phyloP scores from a whole-genome alignment of 1,284 basidiomycete species.

The Microbotryomycetes sp. region DNA sequence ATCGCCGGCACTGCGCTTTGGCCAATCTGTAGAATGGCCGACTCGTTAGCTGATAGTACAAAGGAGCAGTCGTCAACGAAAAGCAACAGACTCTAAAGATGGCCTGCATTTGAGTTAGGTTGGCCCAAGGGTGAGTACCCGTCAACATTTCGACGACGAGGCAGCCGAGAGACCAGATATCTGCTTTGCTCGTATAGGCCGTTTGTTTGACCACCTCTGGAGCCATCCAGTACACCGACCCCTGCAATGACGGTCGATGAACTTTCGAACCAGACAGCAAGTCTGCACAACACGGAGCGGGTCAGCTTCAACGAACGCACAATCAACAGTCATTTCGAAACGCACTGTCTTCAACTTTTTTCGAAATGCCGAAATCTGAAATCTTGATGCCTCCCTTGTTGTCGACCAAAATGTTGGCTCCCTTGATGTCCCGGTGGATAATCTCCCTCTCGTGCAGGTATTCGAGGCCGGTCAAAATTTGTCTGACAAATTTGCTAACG shows the following conservation, averaged over 20 bases:
- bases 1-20: slow-evolving; percentile 72
- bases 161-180: slow-evolving; percentile 98
- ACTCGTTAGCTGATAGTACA: background rate
- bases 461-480: slow-evolving; percentile 83
- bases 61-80: background rate
- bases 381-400: slow-evolving; percentile 99
- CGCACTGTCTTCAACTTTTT: slow-evolving; percentile 92
- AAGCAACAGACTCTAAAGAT: slow-evolving; percentile 70
- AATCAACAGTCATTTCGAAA: slow-evolving; percentile 38
- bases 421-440: slow-evolving; percentile 97
- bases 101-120: slow-evolving; percentile 97
- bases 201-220: slow-evolving; percentile 97
- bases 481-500: slow-evolving; percentile 87
- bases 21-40: slow-evolving; percentile 58
- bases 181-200: slow-evolving; percentile 85
- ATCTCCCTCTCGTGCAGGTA: slow-evolving; percentile 93
- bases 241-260: slow-evolving; percentile 85
- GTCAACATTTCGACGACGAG: slow-evolving; percentile 98
- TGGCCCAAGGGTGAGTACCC: slow-evolving; percentile 93
- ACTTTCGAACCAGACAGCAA: slow-evolving; percentile 66
- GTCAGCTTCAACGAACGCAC: no score
- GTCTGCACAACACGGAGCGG: slow-evolving; percentile 47
- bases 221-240: slow-evolving; percentile 98
- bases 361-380: slow-evolving; percentile 97
- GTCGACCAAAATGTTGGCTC: slow-evolving; percentile 95